Base-by-base conservation (phyloP, 306 rosid genomes). In the Coriaria nepalensis region DNA sequence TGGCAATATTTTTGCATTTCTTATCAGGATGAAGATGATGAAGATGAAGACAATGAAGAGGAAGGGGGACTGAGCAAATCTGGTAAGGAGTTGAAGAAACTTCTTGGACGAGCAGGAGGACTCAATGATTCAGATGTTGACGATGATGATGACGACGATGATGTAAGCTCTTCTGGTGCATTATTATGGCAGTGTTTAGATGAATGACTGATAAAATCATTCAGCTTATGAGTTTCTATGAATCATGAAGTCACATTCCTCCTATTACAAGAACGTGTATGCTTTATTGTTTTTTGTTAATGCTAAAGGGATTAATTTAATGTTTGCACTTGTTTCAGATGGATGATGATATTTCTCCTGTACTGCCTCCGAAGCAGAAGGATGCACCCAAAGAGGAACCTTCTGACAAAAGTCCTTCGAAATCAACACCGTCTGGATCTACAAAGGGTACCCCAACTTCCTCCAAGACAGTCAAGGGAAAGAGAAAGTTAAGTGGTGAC, bases 21-120 rank as follows among this genome's bases (percentile, higher is more conserved):
- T 1, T 20, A 20, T 20, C 68, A 88, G 97, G 97, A 88, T 48
- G 93, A 86, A 2, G 86, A 75, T 0, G 93, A 83, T 0, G 95
- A 88, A 52, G 90, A 88, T 36, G 95, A 77, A 62, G 77, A 77
- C 12, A 67, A 84, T 55, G 93, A 84, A 65, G 93, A 73, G 50
- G 93, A 64, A 42, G 90, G 77, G n/a, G 93, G 93, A 38, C 70
- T 88, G 64, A 88, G 97, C 73, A 81, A 88, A 79, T 78, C 95
- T 35, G 95, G 97, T 48, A 88, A 88, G 65, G 97, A 88, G 79
- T 73, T 81, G 73, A 84, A 88, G 80, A 81, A 84, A 78, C 55
- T 84, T 59, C 86, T 81, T 57, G 93, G 87, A 59, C 73, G 83
- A 43, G 4, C 84, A 61, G 58, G 78, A 52, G 95, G 95, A 41